Evolutionary conservation across 2,329 filamentous ascomycete genomes (phyloP).

Genomic region (Thelonectria blattea): DNA sequence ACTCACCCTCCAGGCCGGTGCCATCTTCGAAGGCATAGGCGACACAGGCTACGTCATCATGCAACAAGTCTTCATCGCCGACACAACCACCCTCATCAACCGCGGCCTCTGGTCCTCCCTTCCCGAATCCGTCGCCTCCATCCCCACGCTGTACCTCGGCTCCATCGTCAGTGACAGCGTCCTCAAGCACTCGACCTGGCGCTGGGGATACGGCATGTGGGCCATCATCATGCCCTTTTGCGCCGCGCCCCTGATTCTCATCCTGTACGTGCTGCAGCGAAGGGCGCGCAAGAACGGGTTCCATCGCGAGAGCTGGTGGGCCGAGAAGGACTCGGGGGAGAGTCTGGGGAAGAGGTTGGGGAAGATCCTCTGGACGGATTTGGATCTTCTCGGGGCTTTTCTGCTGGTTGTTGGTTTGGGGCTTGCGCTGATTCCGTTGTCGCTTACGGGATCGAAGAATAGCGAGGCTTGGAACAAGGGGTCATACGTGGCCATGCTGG

Average conservation of each 20-base stretch:
- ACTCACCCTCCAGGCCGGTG: slow-evolving; percentile 42
- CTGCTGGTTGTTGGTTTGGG: slow-evolving; percentile 43
- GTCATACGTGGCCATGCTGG: slow-evolving; percentile 44
- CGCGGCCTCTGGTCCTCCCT: slow-evolving; percentile 65
- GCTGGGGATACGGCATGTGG: slow-evolving; percentile 52
- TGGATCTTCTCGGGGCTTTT: slow-evolving; percentile 44
- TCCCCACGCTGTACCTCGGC: slow-evolving; percentile 42
- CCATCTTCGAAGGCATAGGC: slow-evolving; percentile 24
- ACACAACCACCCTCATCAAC: slow-evolving; percentile 65
- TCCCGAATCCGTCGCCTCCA: slow-evolving; percentile 52
- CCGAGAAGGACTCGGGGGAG: slow-evolving; percentile 18
- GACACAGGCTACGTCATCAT: slow-evolving; percentile 39
- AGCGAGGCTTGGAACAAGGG: slow-evolving; percentile 40
- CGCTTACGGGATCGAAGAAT: slow-evolving; percentile 45
- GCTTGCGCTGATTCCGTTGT: slow-evolving; percentile 45
- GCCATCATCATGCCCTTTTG: slow-evolving; percentile 46
- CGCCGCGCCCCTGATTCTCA: slow-evolving; percentile 41
- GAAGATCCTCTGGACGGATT: slow-evolving; percentile 38
- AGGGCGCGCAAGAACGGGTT: slow-evolving; percentile 35
- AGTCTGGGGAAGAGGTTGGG: slow-evolving; percentile 30
- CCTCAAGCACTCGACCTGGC: slow-evolving; percentile 46
- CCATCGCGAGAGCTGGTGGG: slow-evolving; percentile 26
- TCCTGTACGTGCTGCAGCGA: slow-evolving; percentile 42
- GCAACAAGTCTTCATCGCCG: slow-evolving; percentile 62
- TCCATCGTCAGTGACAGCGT: slow-evolving; percentile 43